Evolutionary conservation across 2,329 filamentous ascomycete species (phyloP), one percentile per base, ranked within the genome.

Genomic region (Pseudonectria buxi): DNA sequence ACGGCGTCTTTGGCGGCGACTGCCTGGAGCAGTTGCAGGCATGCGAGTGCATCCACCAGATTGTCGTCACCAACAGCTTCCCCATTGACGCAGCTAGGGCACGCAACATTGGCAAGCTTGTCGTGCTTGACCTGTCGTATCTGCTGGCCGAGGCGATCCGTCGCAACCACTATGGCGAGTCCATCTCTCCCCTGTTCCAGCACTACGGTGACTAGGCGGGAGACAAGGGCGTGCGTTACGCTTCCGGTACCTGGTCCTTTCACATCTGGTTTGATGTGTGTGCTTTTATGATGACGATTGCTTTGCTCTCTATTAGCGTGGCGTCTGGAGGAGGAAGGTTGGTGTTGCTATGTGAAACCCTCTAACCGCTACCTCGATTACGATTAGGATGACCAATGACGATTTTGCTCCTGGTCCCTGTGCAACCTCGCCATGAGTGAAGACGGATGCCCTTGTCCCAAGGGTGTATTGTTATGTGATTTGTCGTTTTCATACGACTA

Each of bases 11-110:
- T 60, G 89, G 89, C 14, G 84, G 81, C 30, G 86, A 95, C 56
- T 86, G 85, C 46, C 75, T 98, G 12, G 82, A 88, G 53, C 86
- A 95, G 61, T 78, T 98, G 67, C 83, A 94, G 59, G 79, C 79
- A 32, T 96, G 92, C 69, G 83, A 90, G 51, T 94, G 87, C 65
- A 96, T 98, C 57, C 83, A 95, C 58, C 75, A 82, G 51, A 90
- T 98, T 49, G 80, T 98, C 36, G 89, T 96, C 52, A 98, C 92
- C 24, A 96, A 98, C 66, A 94, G 89, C 37, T 96, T 96, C 61
- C 92, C 92, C 3, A 94, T 98, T 46, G 75, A 81, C 14, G 78
- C 82, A 38, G 78, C 85, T 46, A 81, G 83, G 61, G 72, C 78
- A 24, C 76, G 71, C 48, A 76, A 74, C 39, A 81, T 78, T 34